Evolutionary conservation across 257 asterid species (phyloP).

Genomic region (Solanum arcanum): DNA sequence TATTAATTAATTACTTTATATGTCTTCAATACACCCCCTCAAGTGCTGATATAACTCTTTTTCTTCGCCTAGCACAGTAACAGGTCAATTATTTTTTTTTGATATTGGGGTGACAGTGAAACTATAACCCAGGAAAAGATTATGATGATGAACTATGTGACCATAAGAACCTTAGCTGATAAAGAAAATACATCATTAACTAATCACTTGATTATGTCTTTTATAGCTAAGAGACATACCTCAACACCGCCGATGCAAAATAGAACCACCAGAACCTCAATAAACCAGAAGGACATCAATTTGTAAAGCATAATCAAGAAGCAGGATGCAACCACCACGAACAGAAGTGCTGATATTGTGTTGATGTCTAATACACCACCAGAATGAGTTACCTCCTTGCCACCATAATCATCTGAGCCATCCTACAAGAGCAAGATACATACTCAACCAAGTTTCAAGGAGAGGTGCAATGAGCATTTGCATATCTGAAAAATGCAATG

Average conservation of each 20-base stretch:
- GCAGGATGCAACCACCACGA: slow-evolving; percentile 78
- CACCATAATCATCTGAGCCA: slow-evolving; percentile 54
- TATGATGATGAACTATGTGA: not conserved
- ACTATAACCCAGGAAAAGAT: not conserved
- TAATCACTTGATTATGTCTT: not conserved
- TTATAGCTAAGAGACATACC: slow-evolving; percentile 30
- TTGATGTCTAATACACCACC: slow-evolving; percentile 71
- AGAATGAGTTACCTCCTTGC: slow-evolving; percentile 23
- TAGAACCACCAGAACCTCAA: slow-evolving; percentile 85
- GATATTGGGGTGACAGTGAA: not conserved
- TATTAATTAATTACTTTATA: not conserved
- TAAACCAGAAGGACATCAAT: slow-evolving; percentile 77
- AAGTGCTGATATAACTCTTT: not conserved
- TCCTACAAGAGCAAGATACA: slow-evolving; percentile 39
- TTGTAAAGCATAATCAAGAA: slow-evolving; percentile 92
- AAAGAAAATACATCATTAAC: not conserved
- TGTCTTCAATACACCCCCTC: not conserved
- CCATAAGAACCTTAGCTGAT: not conserved
- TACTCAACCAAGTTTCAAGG: not conserved
- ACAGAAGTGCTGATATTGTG: slow-evolving; percentile 58
- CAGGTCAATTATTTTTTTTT: not conserved
- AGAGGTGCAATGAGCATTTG: not conserved
- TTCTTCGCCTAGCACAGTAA: not conserved
- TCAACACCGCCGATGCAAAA: slow-evolving; percentile 90
- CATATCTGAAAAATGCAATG: not conserved